Conservation (phyloP, 148 eudicot species). For the Silene conica region DNA sequence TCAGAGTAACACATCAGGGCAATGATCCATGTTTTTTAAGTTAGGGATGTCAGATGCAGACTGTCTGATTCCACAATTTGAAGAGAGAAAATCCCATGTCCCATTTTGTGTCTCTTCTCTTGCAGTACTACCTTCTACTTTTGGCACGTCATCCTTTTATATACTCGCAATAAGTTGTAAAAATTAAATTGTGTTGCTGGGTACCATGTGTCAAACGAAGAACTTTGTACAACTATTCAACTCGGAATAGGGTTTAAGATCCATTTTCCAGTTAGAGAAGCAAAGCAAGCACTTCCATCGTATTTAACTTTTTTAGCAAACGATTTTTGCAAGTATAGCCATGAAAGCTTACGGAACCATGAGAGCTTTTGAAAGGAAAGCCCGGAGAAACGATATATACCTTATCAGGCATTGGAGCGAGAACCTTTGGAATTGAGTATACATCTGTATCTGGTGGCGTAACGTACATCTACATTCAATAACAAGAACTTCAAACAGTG, state of each 20-base stretch:
- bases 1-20: too few relatives aligned
- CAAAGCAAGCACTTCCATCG: slow-evolving; percentile 3
- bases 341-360: slow-evolving; percentile 3
- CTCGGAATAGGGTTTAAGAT: not conserved
- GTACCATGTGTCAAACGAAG: not conserved
- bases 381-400: slow-evolving; percentile 29
- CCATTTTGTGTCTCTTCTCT: not conserved
- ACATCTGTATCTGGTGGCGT: slow-evolving; percentile 96
- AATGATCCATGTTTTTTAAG: not conserved
- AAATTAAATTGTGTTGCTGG: not conserved
- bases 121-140: not conserved
- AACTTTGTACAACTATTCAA: not conserved
- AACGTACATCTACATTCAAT: slow-evolving; percentile 74
- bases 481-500: not conserved
- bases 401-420: slow-evolving; percentile 97
- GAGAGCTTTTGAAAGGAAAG: not conserved
- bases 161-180: not conserved
- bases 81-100: not conserved
- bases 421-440: slow-evolving; percentile 82
- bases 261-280: not conserved
- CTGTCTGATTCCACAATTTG: not conserved
- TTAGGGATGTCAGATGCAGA: not conserved
- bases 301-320: not conserved
- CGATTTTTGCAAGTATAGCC: not conserved
- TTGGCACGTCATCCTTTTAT: not conserved